A percentile compares a stretch with the other conserved stretches of the same genome.
Conservation (phyloP, 305 asterid genomes). For the Solanum aculeatissimum region DNA sequence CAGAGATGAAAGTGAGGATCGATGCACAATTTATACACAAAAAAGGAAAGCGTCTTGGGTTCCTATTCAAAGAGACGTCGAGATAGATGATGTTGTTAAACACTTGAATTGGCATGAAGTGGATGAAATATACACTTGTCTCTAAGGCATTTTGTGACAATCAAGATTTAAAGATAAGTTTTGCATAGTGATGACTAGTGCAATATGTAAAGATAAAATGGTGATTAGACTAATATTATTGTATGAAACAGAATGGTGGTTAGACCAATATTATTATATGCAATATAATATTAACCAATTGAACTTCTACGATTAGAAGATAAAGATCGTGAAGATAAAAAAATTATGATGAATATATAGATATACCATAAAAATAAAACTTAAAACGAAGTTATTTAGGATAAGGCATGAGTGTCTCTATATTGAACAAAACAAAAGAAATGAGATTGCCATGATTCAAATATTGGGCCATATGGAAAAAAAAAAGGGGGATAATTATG, state of each 20-base stretch:
- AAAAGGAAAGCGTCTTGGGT: not conserved
- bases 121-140: not conserved
- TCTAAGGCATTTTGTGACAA: fast-evolving
- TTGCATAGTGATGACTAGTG: not conserved
- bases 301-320: too few species aligned
- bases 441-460: too few species aligned
- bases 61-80: not conserved
- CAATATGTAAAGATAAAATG: not conserved
- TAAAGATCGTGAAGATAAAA: too few species aligned
- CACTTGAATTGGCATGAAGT: not conserved
- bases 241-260: not conserved
- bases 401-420: too few species aligned
- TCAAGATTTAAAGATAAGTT: not conserved
- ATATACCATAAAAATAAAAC: too few species aligned
- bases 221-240: not conserved
- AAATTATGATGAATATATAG: too few species aligned
- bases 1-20: not conserved
- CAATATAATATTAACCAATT: too few species aligned
- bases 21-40: not conserved
- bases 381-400: too few species aligned
- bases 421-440: too few species aligned
- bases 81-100: not conserved
- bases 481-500: too few species aligned
- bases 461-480: too few species aligned
- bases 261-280: too few species aligned